These are phyloP conservation scores for Claviceps sorghi DNA, from an alignment of 2,329 filamentous ascomycete species.

Conservation along the genomic window DNA sequence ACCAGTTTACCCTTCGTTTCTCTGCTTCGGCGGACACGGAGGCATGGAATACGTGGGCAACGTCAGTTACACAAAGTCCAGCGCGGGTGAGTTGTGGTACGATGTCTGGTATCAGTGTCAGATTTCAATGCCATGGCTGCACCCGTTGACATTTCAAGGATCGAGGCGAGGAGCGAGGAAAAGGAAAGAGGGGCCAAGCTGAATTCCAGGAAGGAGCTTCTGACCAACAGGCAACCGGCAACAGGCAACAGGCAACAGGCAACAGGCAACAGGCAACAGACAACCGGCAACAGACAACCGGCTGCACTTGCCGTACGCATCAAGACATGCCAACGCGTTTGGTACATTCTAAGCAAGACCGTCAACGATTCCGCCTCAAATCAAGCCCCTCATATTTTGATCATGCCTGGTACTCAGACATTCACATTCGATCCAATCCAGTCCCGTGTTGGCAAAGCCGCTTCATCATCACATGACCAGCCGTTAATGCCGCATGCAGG, in stretches of 20 bases:
- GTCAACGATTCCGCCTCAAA: too few species aligned
- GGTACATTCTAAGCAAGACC: not conserved
- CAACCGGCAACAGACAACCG: not conserved
- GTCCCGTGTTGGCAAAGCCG: not conserved
- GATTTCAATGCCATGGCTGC: not conserved
- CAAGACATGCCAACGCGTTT: not conserved
- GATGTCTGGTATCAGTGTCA: not conserved
- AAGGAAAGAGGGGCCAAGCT: not conserved
- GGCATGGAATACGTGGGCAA: too few species aligned
- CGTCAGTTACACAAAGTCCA: too few species aligned
- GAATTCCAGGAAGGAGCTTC: not conserved
- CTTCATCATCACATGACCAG: not conserved
- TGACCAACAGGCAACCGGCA: not conserved
- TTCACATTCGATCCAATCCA: not conserved
- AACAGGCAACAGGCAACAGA: too few species aligned
- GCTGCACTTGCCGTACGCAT: not conserved
- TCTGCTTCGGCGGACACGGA: too few species aligned
- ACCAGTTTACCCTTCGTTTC: too few species aligned
- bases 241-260: too few species aligned
- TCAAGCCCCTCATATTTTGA: too few species aligned
- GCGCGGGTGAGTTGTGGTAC: too few species aligned
- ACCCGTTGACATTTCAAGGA: not conserved
- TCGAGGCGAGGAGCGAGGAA: not conserved
- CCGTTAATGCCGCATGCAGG: not conserved
- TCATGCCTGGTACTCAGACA: not conserved